These are phyloP conservation scores for Cutaneotrichosporon sp. DNA, from an alignment of 1,284 basidiomycete species.

Conservation along the genomic window DNA sequence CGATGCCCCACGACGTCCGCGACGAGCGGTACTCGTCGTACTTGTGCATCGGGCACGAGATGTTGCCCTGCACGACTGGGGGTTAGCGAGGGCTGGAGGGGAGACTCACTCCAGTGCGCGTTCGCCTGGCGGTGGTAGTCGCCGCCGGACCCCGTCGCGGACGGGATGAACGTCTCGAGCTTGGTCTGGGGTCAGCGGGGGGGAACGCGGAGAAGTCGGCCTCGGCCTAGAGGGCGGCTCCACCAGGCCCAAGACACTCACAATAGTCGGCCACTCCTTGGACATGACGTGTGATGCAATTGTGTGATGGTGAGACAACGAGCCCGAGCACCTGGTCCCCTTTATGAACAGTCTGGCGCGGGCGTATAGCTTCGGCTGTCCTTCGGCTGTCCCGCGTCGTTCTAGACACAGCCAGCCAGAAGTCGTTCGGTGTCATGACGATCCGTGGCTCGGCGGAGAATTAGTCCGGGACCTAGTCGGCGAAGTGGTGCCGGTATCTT, in stretches of 20 bases:
- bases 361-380: neutral
- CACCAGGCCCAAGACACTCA: too few relatives aligned
- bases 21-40: constrained; percentile 57
- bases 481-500: neutral
- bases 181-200: constrained; percentile 32
- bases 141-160: constrained; percentile 56
- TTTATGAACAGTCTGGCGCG: too few relatives aligned
- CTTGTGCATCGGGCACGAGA: constrained; percentile 57
- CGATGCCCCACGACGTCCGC: constrained; percentile 56
- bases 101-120: constrained; percentile 51
- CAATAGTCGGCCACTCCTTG: constrained; percentile 27
- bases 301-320: neutral
- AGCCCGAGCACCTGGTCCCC: neutral
- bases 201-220: too few relatives aligned
- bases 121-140: constrained; percentile 58
- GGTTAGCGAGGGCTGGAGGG: too few relatives aligned
- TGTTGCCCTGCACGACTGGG: constrained; percentile 50
- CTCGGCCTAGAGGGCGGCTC: too few relatives aligned
- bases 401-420: neutral
- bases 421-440: neutral
- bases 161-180: constrained; percentile 56
- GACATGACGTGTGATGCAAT: constrained; percentile 19
- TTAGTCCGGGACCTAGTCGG: neutral
- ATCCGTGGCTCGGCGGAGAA: neutral
- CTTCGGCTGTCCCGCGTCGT: neutral